These are phyloP conservation scores for Chlamydomonas sphaeroides DNA, from an alignment of 139 green algal species.

Conservation along the genomic window DNA sequence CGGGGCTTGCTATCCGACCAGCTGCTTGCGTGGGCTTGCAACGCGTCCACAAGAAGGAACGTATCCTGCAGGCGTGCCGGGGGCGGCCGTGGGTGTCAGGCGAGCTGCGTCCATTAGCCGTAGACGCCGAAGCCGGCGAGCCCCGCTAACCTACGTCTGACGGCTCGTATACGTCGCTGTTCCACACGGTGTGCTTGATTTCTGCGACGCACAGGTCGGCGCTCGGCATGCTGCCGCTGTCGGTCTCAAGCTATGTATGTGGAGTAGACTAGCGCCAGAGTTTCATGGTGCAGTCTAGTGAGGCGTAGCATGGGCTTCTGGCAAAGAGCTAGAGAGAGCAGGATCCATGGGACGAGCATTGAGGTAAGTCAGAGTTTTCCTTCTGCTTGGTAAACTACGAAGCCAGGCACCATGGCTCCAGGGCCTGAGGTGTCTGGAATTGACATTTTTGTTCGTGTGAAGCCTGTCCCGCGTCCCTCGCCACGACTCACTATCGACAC, in stretches of 20 bases:
- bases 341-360: too few species aligned
- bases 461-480: constrained; percentile 50
- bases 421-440: constrained; percentile 53
- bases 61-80: constrained; percentile 70
- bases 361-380: too few species aligned
- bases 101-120: too few species aligned
- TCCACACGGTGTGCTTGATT: constrained; percentile 50
- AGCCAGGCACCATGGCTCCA: constrained; percentile 1
- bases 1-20: background rate
- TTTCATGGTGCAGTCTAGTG: too few species aligned
- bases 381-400: too few species aligned
- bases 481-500: constrained; percentile 50
- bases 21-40: constrained; percentile 38
- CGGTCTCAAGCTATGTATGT: too few species aligned
- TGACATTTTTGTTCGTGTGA: constrained; percentile 74
- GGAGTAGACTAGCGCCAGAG: too few species aligned
- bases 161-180: constrained; percentile 77
- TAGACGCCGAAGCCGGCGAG: too few species aligned
- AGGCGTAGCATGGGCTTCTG: too few species aligned
- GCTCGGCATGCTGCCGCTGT: too few species aligned
- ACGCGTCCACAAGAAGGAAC: constrained; percentile 80
- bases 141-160: too few species aligned
- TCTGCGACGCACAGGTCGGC: constrained; percentile 22
- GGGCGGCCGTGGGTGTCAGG: background rate
- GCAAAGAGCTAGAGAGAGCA: too few species aligned